These are phyloP conservation scores for Craterostigma plantagineum DNA, from an alignment of 257 asterid genomes.

Conservation along the genomic window DNA sequence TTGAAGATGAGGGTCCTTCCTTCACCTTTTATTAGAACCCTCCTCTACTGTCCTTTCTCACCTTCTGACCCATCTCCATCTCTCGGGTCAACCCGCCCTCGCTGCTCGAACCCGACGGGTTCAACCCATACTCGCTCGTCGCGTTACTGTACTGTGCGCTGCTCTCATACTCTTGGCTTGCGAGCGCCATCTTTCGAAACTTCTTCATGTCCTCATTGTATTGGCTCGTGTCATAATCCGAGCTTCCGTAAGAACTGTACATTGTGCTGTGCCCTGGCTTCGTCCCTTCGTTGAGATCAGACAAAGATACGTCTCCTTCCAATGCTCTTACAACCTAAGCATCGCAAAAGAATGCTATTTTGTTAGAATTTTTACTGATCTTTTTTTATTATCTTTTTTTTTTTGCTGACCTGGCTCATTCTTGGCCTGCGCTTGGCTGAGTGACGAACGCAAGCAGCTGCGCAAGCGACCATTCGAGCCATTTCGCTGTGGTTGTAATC, in stretches of 20 bases:
- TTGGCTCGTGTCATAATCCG: constrained; percentile 58
- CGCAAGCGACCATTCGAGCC: constrained; percentile 56
- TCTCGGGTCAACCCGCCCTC: constrained; percentile 64
- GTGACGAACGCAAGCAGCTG: constrained; percentile 79
- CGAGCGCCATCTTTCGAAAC: constrained; percentile 53
- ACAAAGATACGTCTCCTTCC: constrained; percentile 68
- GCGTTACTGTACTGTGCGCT: constrained; percentile 55
- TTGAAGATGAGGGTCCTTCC: too few relatives aligned
- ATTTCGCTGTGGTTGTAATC: constrained; percentile 28
- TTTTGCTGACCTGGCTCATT: constrained; percentile 58
- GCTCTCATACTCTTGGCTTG: constrained; percentile 44
- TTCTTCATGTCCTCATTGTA: constrained; percentile 69
- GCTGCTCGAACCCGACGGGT: constrained; percentile 69
- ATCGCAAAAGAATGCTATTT: too few relatives aligned
- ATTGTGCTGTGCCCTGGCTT: constrained; percentile 57
- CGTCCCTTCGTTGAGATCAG: constrained; percentile 61
- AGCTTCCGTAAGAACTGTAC: constrained; percentile 65
- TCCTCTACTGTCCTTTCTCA: constrained; percentile 23
- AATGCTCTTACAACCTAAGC: constrained; percentile 90
- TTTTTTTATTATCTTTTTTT: background rate
- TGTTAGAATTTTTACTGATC: too few relatives aligned
- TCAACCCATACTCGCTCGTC: constrained; percentile 63
- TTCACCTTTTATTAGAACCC: too few relatives aligned
- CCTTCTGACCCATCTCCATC: constrained; percentile 30
- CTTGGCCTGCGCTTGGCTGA: constrained; percentile 77